Conservation (phyloP, 495 filamentous ascomycete genomes). For the Penicillium roqueforti region DNA sequence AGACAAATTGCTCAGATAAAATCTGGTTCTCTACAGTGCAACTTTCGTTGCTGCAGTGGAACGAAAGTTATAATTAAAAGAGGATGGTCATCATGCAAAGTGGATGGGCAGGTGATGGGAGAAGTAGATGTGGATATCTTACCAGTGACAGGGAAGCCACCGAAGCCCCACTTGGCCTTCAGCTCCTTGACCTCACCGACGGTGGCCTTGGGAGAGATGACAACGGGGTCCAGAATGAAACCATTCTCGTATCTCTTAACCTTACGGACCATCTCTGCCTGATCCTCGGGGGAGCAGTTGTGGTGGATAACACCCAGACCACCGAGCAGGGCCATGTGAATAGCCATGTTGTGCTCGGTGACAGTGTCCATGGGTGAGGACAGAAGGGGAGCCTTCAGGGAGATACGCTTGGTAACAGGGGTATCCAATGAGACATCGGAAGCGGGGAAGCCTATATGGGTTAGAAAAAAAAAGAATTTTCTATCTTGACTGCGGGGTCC, state of each 20-base stretch:
- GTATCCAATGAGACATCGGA: constrained; percentile 85
- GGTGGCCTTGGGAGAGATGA: constrained; percentile 80
- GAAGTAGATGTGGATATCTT: constrained; percentile 34
- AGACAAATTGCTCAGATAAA: constrained; percentile 34
- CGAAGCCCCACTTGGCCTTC: constrained; percentile 98
- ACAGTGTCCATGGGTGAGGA: constrained; percentile 99
- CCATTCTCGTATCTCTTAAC: constrained; percentile 99
- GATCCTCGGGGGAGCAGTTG: constrained; percentile 91
- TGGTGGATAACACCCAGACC: constrained; percentile 97
- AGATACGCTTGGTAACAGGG: constrained; percentile 87
- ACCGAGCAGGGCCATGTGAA: constrained; percentile 95
- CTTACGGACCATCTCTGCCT: constrained; percentile 98
- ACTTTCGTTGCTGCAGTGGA: constrained; percentile 88
- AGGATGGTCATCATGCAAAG: constrained; percentile 66
- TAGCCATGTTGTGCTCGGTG: constrained; percentile 98
- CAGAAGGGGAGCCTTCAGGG: constrained; percentile 88
- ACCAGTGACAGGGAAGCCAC: constrained; percentile 98
- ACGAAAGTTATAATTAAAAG: constrained; percentile 96
- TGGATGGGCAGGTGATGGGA: constrained; percentile 7
- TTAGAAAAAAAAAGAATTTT: not conserved
- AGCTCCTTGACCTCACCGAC: constrained; percentile 87
- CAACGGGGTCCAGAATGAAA: constrained; percentile 95
- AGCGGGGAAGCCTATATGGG: constrained; percentile 70
- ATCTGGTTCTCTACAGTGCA: constrained; percentile 72
- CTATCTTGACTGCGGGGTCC: constrained; percentile 9